Base-by-base conservation (phyloP, 2,329 filamentous ascomycete species). In the Metarhizium brunneum region DNA sequence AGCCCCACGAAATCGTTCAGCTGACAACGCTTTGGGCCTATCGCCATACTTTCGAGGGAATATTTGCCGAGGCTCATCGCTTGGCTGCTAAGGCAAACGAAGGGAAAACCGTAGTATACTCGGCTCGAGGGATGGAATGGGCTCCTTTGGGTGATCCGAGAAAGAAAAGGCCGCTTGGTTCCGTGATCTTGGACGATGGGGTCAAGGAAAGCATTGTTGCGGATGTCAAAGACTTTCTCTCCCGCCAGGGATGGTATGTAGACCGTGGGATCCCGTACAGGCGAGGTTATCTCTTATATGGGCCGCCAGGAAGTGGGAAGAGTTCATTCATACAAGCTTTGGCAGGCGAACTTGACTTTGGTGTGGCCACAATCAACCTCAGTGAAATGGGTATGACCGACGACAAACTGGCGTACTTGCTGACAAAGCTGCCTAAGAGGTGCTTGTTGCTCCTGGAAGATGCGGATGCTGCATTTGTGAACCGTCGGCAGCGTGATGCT, bases 251-350 rank as follows among this genome's bases (percentile, higher is more conserved):
- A 60, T 96, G 92, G 92, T 96, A 96, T 66, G 83, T 91, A 52
- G 90, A 96, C 64, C 85, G 92, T n/a, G 92, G 92, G 2, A 95
- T 96, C 60, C 92, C 92, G 0, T 96, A 96, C 65, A 83, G 92
- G 18, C 79, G 92, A 56, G 92, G 92, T 0, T 96, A 96, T 66
- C 78, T 96, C 7, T 79, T 96, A 0, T 90, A 94, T 64, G 92
- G 92, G 0, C 91, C 92, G 4, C 92, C 92, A 0, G 92, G 92
- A 0, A 95, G 88, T 47, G 95, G 90, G 40, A 97, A 95, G 75
- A 96, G 88, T 58, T 95, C 90, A 0, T 97, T 99, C 63, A 96
- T 99, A 59, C 91, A 96, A 70, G 92, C 94, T 0, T 75, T 99
- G 47, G 94, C 94, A 0, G 92, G 91, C n/a, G 86, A 94, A 65